A percentile compares a stretch with the other conserved stretches of the same genome.
phyloP scores from a whole-genome alignment of 2,329 filamentous ascomycete species.

The Colletotrichum somersetense region DNA sequence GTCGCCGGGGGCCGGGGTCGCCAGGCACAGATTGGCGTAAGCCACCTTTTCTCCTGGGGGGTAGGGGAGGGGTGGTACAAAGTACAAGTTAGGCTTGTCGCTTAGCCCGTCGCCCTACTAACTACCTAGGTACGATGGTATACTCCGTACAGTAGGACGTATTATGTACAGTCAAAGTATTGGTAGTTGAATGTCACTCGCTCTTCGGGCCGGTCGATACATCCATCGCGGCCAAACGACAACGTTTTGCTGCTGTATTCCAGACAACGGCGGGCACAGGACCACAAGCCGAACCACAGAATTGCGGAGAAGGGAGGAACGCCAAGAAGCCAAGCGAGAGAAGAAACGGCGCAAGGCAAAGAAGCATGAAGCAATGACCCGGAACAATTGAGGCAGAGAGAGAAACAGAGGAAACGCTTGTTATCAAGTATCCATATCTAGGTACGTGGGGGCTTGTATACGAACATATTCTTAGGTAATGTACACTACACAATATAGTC shows the following conservation, averaged over 20 bases:
- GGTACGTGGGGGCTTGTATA: too few relatives aligned
- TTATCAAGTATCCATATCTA: too few relatives aligned
- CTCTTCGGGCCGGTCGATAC: neutral
- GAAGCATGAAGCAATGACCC: neutral
- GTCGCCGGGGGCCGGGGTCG: slow-evolving; percentile 8
- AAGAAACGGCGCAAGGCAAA: slow-evolving; percentile 19
- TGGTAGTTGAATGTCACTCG: neutral
- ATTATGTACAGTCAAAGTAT: too few relatives aligned
- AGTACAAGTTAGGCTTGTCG: slow-evolving; percentile 10
- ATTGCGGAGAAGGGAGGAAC: slow-evolving; percentile 18
- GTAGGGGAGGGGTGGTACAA: neutral
- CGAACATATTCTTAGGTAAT: too few relatives aligned
- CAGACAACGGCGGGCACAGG: slow-evolving; percentile 32
- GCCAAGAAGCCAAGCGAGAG: slow-evolving; percentile 23
- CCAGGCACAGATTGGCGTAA: neutral
- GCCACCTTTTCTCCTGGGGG: neutral
- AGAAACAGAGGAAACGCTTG: neutral
- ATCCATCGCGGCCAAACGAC: slow-evolving; percentile 5
- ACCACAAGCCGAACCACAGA: slow-evolving; percentile 6
- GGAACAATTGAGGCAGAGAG: neutral
- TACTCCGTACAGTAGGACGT: too few relatives aligned
- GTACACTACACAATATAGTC: too few relatives aligned
- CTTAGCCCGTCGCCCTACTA: slow-evolving; percentile 8
- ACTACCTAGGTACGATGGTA: too few relatives aligned
- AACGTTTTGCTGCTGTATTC: slow-evolving; percentile 9